Evolutionary conservation across 345 rosid species (phyloP).

Genomic region (Moringa oleifera): DNA sequence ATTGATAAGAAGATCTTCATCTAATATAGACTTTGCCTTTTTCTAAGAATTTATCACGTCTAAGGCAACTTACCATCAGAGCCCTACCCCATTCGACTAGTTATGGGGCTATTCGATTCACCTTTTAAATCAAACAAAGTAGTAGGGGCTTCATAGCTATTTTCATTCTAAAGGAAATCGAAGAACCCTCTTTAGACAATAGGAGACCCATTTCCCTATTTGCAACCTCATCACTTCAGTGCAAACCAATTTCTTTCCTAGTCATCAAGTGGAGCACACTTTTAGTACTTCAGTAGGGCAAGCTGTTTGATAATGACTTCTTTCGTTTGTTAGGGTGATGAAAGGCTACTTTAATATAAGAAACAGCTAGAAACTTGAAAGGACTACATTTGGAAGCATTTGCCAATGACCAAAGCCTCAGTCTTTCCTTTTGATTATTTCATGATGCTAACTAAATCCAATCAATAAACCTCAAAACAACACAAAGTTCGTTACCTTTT

Average conservation of each 20-base stretch:
- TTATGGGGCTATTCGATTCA: neutral
- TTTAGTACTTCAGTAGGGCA: neutral
- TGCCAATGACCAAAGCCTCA: neutral
- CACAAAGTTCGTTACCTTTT: neutral
- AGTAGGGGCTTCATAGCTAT: no score
- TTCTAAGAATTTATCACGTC: neutral
- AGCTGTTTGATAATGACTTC: neutral
- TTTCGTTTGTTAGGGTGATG: constrained; percentile 4
- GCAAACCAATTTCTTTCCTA: neutral
- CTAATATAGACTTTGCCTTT: neutral
- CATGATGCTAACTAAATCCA: neutral
- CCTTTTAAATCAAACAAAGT: neutral
- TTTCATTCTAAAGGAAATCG: no score
- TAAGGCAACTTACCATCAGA: neutral
- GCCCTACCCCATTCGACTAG: neutral
- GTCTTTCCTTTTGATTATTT: no score
- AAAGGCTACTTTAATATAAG: constrained; percentile 6
- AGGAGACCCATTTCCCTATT: no score
- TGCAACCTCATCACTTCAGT: neutral
- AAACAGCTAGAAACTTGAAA: constrained; percentile 3
- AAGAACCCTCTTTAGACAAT: no score
- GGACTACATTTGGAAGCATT: neutral
- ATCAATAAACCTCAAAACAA: neutral
- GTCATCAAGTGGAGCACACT: neutral
- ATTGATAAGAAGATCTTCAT: no score